phyloP scores from a whole-genome alignment of 331 rosid genomes.

The Erythrophleum ivorense region DNA sequence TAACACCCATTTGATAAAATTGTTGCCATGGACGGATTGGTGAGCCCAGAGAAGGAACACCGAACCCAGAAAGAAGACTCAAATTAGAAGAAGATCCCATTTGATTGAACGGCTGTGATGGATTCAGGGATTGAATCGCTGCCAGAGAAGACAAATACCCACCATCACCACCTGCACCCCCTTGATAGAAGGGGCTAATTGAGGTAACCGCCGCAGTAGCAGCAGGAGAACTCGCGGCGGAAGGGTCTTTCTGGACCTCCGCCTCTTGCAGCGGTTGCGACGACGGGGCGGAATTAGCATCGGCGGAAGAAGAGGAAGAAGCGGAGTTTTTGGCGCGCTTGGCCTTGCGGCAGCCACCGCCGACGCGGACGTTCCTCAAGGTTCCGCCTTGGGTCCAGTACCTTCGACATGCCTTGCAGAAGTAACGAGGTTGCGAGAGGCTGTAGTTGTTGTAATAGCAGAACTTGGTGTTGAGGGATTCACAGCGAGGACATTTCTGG shows the following conservation, averaged over 20 bases:
- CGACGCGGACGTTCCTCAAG: conserved; percentile 76
- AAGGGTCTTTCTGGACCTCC: not conserved
- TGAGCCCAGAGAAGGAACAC: conserved; percentile 36
- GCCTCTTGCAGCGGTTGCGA: not conserved
- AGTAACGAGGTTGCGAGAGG: conserved; percentile 75
- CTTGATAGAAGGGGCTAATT: conserved; percentile 36
- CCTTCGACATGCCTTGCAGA: conserved; percentile 72
- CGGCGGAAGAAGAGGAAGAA: conserved; percentile 28
- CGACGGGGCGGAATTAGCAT: not conserved
- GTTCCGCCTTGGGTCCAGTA: conserved; percentile 91
- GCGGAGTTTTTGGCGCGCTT: conserved; percentile 54
- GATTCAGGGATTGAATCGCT: conserved; percentile 42
- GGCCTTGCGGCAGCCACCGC: conserved; percentile 69
- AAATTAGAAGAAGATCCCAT: conserved; percentile 47
- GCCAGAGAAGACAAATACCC: conserved; percentile 55
- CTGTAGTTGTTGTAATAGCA: conserved; percentile 84
- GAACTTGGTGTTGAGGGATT: conserved; percentile 73
- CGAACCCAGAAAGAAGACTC: conserved; percentile 55
- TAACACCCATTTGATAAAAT: conserved; percentile 37
- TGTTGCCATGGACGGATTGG: conserved; percentile 26
- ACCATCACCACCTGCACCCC: conserved; percentile 25
- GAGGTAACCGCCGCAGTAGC: not conserved
- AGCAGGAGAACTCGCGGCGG: conserved; percentile 10
- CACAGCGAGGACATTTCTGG: conserved; percentile 72
- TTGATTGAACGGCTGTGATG: conserved; percentile 37